A percentile compares a stretch with the other conserved stretches of the same genome.
phyloP scores from a whole-genome alignment of 2,329 filamentous ascomycete species.

The Colletotrichum cuscutae region DNA sequence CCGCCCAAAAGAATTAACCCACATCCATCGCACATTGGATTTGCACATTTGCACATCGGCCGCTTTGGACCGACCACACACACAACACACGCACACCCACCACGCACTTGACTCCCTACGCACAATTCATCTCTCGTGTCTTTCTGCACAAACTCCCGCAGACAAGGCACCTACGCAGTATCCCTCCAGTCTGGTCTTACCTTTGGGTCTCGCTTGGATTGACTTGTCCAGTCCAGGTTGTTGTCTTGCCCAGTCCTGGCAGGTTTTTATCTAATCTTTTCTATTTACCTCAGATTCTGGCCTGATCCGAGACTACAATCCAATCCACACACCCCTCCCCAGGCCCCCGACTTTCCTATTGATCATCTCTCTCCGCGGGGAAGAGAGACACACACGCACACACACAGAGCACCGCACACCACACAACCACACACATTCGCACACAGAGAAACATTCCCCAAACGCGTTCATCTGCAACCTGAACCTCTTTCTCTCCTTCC shows the following conservation, averaged over 20 bases:
- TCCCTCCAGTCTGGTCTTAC: neutral
- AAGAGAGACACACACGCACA: neutral
- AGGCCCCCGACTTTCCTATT: neutral
- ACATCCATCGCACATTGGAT: constrained; percentile 23
- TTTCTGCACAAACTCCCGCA: constrained; percentile 5
- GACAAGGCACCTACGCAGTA: neutral
- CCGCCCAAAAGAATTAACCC: constrained; percentile 19
- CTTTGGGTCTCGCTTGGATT: neutral
- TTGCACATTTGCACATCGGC: neutral
- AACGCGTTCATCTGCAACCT: constrained; percentile 17
- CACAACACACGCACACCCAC: constrained; percentile 43
- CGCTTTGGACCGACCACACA: constrained; percentile 34
- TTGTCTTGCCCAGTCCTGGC: neutral
- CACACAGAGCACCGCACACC: neutral
- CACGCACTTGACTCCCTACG: constrained; percentile 47
- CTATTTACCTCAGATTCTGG: neutral
- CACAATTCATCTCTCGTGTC: neutral
- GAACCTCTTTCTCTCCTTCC: constrained; percentile 12
- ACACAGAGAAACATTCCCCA: constrained; percentile 15
- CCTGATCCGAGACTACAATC: constrained; percentile 19
- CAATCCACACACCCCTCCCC: neutral
- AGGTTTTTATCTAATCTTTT: neutral
- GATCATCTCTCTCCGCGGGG: constrained; percentile 6
- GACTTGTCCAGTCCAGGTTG: neutral
- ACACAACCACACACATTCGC: neutral